phyloP scores from a whole-genome alignment of 805 yeast genomes.

The Gaillardinia entomophila region DNA sequence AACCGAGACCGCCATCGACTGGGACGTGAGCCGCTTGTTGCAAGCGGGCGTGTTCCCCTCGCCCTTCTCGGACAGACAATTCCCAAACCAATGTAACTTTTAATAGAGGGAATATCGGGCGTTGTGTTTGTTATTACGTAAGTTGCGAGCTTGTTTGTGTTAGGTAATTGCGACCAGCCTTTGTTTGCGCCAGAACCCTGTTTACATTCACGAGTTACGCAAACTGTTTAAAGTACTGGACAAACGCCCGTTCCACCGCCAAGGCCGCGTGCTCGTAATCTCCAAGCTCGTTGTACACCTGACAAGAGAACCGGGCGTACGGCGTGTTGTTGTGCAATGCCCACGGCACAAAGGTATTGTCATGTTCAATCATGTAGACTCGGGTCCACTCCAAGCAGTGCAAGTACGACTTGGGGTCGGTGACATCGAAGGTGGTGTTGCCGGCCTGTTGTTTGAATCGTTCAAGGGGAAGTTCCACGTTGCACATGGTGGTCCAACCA shows the following conservation, averaged over 20 bases:
- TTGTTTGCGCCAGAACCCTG: too few species aligned
- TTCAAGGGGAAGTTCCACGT: slow-evolving; percentile 32
- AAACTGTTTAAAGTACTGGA: too few species aligned
- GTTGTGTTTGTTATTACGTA: too few species aligned
- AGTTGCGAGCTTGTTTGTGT: too few species aligned
- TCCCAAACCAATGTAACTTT: slow-evolving; percentile 60
- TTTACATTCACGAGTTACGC: too few species aligned
- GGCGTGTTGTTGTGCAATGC: slow-evolving; percentile 28
- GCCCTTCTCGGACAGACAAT: slow-evolving; percentile 53
- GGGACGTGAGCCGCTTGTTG: slow-evolving; percentile 56
- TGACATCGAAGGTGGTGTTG: neutral
- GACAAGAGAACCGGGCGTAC: slow-evolving; percentile 49
- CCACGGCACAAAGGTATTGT: slow-evolving; percentile 45
- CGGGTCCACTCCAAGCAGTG: slow-evolving; percentile 1
- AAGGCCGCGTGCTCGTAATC: slow-evolving; percentile 48
- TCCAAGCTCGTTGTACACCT: slow-evolving; percentile 49
- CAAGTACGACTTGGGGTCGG: slow-evolving; percentile 5
- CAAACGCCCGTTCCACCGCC: slow-evolving; percentile 21
- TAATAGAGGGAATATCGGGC: slow-evolving; percentile 4
- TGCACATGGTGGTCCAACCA: slow-evolving; percentile 39
- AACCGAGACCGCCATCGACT: slow-evolving; percentile 60
- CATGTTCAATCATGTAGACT: slow-evolving; percentile 3
- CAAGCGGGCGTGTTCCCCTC: slow-evolving; percentile 52
- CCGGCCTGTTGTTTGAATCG: slow-evolving; percentile 6
- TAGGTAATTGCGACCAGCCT: too few species aligned